Evolutionary conservation across 805 yeast genomes (phyloP), one percentile per base, ranked within the genome.

Genomic region (Saccharomycopsis sp.): DNA sequence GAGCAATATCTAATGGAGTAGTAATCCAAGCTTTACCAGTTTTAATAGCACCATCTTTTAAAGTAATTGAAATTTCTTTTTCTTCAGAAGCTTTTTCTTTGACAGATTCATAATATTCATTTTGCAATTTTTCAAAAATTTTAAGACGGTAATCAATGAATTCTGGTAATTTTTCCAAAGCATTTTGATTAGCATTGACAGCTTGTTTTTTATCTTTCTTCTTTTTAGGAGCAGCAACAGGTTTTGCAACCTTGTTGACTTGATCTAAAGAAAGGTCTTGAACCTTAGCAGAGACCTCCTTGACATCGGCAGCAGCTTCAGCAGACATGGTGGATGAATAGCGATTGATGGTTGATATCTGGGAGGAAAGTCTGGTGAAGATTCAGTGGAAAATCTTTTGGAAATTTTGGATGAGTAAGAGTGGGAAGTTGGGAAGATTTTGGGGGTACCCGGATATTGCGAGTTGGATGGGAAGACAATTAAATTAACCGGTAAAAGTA

Each of bases 11-110:
- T 62, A 84, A 61, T 34, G 98, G 98, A 21, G 87, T 67, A 37
- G 97, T 87, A 61, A 88, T 96, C 78, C 79, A 92, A 3, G 95
- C 67, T 21, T 72, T 72, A 47, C 85, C 98, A 51, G 72, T 79
- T 59, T 81, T 79, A 43, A 72, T 63, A 28, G 83, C 61, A 39
- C 96, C 97, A 53, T 89, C 96, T 58, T 81, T 84, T 61, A 89
- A 69, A 39, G 94, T 82, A 58, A 92, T 72, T 51, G 72, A 73
- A 60, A 92, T 78, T 34, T 85, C 70, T 20, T 40, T 46, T 47
- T 74, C 63, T 46, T 66, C 74, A 40, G 77, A 73, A 39, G 67
- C 66, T 66, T 72, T 70, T 19, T 72, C 60, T 17, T 87, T 83
- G 38, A 79, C 63, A 48, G 72, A 75, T 4, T 74, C 88, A 53